Conservation (phyloP, 2,329 filamentous ascomycete species). For the Calonectria pteridis region DNA sequence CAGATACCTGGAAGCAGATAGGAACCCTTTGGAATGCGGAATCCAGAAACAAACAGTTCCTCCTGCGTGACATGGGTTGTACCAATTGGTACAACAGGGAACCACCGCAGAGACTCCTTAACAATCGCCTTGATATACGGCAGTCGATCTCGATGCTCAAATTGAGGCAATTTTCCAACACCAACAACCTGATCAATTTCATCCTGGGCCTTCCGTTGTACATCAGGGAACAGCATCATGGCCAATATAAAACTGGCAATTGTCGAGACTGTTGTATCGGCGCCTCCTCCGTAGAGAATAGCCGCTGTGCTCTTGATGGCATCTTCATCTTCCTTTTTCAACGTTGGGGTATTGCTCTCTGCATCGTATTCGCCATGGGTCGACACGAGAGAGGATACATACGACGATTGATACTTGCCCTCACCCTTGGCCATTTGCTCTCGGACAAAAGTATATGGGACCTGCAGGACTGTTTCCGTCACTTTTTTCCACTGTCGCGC, state of each 20-base stretch:
- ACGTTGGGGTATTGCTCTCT: background rate
- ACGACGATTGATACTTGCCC: background rate
- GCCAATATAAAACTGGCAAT: background rate
- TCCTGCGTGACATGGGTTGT: constrained; percentile 14
- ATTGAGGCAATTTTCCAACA: constrained; percentile 57
- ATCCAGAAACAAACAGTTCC: constrained; percentile 23
- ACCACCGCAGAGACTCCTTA: constrained; percentile 71
- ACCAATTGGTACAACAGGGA: background rate
- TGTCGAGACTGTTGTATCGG: background rate
- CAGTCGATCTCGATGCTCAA: constrained; percentile 60
- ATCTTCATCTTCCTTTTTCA: background rate
- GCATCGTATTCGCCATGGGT: background rate
- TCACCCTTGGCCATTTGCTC: background rate
- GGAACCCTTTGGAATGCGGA: constrained; percentile 23
- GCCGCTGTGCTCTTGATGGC: background rate
- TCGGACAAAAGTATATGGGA: background rate
- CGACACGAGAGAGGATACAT: background rate
- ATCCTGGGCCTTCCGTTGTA: constrained; percentile 55
- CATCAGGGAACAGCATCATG: background rate
- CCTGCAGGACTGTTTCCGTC: background rate
- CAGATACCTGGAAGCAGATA: constrained; percentile 21
- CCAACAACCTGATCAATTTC: constrained; percentile 68
- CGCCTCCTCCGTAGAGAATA: background rate
- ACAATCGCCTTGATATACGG: constrained; percentile 67
- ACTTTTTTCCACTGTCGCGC: background rate